Base-by-base conservation (phyloP, 495 filamentous ascomycete genomes). In the Bathelium albidoporum region DNA sequence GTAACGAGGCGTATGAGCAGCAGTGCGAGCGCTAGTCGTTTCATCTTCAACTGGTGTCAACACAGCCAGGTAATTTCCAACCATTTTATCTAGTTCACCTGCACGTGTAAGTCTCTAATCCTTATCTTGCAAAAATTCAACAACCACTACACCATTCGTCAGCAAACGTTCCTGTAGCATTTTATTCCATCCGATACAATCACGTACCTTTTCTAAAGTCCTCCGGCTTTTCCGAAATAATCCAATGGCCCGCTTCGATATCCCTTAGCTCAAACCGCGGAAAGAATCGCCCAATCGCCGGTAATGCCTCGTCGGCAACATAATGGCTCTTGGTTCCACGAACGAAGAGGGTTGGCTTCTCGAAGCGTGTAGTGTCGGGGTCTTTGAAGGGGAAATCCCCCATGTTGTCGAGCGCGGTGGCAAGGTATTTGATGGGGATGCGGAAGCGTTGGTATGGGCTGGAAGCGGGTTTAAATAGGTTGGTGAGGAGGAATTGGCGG, bases 401-500 rank as follows among this genome's bases (percentile, higher is more conserved):
- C 77, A 98, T 82, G 62, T 87, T 76, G 63, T 82, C 80, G 20
- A 92, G 74, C 0, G 83, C 77, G 18, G 71, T 62, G 0, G 78
- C 82, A 0, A 92, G 74, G 11, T 78, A 82, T 18, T 76, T 76
- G 28, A 89, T 71, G 0, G 87, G 87, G 2, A 89, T 83, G 10
- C 86, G 80, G 68, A 83, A 85, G 60, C 79, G 73, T 28, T 83
- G 71, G 20, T 75, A 73, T 2, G 73, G 63, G 24, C 77, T 68
- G 36, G 79, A 71, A 16, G 80, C 72, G 43, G 67, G 28, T 12
- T 87, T 82, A 61, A 87, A 71, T 12, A 97, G 79, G 71, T 97
- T 97, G n/a, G 90, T 91, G 2, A 98, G 81, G 22, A 98, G 83
- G 75, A 97, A 98, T 72, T 96, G 91, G 1, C 94, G 88, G 64